phyloP scores from a whole-genome alignment of 2,329 filamentous ascomycete genomes.

The Fusarium chuoi region DNA sequence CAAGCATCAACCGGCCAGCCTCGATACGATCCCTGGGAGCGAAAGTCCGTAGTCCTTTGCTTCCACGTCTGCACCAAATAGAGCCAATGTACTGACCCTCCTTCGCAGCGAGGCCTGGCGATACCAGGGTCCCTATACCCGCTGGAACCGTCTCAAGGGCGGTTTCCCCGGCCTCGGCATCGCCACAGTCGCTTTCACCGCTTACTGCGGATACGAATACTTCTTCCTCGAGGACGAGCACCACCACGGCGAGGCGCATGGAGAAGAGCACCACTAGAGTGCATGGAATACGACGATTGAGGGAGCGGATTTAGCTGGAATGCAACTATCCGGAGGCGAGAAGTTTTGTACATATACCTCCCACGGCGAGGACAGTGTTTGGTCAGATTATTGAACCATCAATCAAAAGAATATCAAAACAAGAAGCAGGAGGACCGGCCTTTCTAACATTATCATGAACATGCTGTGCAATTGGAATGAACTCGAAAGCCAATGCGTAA shows the following conservation, averaged over 20 bases:
- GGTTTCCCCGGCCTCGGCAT: conserved; percentile 92
- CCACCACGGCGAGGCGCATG: conserved; percentile 64
- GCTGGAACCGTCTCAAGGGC: conserved; percentile 88
- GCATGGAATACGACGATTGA: conserved; percentile 17
- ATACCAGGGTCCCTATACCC: conserved; percentile 87
- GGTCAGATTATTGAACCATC: conserved; percentile 31
- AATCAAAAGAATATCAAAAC: conserved; percentile 32
- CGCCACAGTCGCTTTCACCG: conserved; percentile 88
- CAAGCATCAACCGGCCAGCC: conserved; percentile 74
- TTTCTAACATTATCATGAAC: not conserved
- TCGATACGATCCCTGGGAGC: conserved; percentile 74
- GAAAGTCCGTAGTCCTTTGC: conserved; percentile 60
- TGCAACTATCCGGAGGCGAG: conserved; percentile 16
- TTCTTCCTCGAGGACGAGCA: conserved; percentile 82
- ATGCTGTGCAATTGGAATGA: not conserved
- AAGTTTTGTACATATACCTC: conserved; percentile 43
- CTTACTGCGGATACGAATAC: conserved; percentile 90
- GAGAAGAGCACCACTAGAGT: conserved; percentile 66
- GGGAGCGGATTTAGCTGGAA: conserved; percentile 16
- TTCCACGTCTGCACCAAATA: not conserved
- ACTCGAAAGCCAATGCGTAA: not conserved
- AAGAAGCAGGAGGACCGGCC: not conserved
- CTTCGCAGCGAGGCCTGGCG: conserved; percentile 87
- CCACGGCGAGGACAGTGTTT: conserved; percentile 24
- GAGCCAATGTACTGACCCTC: conserved; percentile 15